Conservation (phyloP, 768 basidiomycete genomes). For the Imleria badia region DNA sequence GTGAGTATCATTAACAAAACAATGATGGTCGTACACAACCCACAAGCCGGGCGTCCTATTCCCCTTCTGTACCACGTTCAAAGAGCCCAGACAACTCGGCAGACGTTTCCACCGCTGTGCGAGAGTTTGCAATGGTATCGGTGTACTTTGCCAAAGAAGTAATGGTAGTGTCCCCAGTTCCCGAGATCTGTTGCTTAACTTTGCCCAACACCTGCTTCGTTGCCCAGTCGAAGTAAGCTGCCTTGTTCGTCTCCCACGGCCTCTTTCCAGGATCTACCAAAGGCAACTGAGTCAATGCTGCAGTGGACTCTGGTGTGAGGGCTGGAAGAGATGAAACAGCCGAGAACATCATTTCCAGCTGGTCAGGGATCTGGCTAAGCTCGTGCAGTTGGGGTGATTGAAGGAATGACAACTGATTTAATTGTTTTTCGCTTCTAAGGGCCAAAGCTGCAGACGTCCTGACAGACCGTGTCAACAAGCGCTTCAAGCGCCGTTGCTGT, state of each 20-base stretch:
- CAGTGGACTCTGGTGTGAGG: constrained; percentile 39
- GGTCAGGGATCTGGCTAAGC: constrained; percentile 40
- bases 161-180: constrained; percentile 21
- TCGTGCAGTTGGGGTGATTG: constrained; percentile 38
- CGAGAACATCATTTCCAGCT: constrained; percentile 45
- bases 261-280: constrained; percentile 62
- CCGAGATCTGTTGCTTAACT: constrained; percentile 21
- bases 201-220: constrained; percentile 49
- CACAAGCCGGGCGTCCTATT: not conserved
- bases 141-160: constrained; percentile 19
- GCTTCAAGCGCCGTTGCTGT: constrained; percentile 68
- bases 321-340: constrained; percentile 50
- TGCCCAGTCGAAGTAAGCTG: constrained; percentile 81
- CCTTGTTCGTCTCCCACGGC: constrained; percentile 73
- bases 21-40: not conserved
- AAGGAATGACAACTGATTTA: constrained; percentile 46
- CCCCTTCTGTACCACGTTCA: not conserved
- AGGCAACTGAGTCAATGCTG: constrained; percentile 33
- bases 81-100: not conserved
- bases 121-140: constrained; percentile 17
- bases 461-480: constrained; percentile 53
- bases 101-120: constrained; percentile 18
- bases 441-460: constrained; percentile 47
- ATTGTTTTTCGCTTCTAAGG: constrained; percentile 44
- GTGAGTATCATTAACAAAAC: not conserved